A percentile compares a stretch with the other conserved stretches of the same genome.
phyloP scores from a whole-genome alignment of 1,139 yeast genomes.

The Nadsonia commutata region DNA sequence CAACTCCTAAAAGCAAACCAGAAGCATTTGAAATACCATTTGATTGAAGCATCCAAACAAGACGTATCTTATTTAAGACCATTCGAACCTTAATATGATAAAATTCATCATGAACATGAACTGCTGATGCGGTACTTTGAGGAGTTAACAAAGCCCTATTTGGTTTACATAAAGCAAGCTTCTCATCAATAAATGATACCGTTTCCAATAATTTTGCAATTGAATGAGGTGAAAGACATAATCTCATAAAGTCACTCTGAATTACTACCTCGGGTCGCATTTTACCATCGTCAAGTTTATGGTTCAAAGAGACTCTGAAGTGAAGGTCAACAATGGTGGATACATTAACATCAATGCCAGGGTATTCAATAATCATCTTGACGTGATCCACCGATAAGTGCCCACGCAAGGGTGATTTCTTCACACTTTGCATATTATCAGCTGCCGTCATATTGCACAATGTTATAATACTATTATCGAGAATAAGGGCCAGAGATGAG shows the following conservation, averaged over 20 bases:
- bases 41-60: conserved; percentile 61
- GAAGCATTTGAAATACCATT: conserved; percentile 12
- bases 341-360: too few species aligned
- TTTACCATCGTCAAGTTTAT: conserved; percentile 5
- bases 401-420: conserved; percentile 3
- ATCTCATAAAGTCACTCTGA: conserved; percentile 13
- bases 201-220: conserved; percentile 11
- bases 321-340: conserved; percentile 9
- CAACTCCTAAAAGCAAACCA: not conserved
- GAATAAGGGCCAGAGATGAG: conserved; percentile 2
- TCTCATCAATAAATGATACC: conserved; percentile 10
- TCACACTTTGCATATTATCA: conserved; percentile 3
- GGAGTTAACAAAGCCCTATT: too few species aligned
- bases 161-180: conserved; percentile 6
- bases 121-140: too few species aligned
- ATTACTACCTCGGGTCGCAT: conserved; percentile 11
- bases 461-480: conserved; percentile 1
- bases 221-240: conserved; percentile 14
- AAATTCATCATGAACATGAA: not conserved
- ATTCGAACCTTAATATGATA: conserved; percentile 34
- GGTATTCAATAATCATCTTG: conserved; percentile 2
- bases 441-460: conserved; percentile 3
- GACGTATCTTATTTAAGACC: conserved; percentile 48
- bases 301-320: conserved; percentile 4
- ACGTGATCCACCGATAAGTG: conserved; percentile 3